Conservation (phyloP, 345 rosid genomes). For the Syzygium aromaticum region DNA sequence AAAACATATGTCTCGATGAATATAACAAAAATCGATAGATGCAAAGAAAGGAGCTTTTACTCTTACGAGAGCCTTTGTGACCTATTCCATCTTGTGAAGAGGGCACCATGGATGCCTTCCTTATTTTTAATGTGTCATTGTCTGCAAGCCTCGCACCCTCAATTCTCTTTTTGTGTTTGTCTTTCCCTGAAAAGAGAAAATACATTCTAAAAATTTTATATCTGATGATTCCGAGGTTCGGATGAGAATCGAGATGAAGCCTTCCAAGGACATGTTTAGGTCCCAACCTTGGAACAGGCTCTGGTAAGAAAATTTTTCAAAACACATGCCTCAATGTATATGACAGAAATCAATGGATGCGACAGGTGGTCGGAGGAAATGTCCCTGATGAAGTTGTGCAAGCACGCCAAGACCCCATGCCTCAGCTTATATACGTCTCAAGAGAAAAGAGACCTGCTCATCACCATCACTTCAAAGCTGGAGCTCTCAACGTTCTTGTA, state of each 20-base stretch:
- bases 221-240: too few species aligned
- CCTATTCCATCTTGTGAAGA: too few species aligned
- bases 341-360: background rate
- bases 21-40: background rate
- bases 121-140: too few species aligned
- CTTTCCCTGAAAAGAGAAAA: too few species aligned
- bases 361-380: constrained; percentile 2
- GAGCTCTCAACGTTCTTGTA: constrained; percentile 50
- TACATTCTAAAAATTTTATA: too few species aligned
- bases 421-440: constrained; percentile 31
- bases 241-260: too few species aligned
- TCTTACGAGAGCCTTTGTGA: too few species aligned
- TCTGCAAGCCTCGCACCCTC: too few species aligned
- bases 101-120: too few species aligned
- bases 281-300: background rate
- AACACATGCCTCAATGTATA: background rate
- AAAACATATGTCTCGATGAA: background rate
- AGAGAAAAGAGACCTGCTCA: constrained; percentile 32
- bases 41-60: background rate
- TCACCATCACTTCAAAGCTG: constrained; percentile 43
- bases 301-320: background rate
- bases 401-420: constrained; percentile 4
- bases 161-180: too few species aligned
- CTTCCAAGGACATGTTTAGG: too few species aligned
- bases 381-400: background rate